Percentiles rank a stretch among this genome's conserved stretches.
These are phyloP conservation scores for Cornus florida DNA, from an alignment of 148 eudicot genomes.

Conservation along the genomic window DNA sequence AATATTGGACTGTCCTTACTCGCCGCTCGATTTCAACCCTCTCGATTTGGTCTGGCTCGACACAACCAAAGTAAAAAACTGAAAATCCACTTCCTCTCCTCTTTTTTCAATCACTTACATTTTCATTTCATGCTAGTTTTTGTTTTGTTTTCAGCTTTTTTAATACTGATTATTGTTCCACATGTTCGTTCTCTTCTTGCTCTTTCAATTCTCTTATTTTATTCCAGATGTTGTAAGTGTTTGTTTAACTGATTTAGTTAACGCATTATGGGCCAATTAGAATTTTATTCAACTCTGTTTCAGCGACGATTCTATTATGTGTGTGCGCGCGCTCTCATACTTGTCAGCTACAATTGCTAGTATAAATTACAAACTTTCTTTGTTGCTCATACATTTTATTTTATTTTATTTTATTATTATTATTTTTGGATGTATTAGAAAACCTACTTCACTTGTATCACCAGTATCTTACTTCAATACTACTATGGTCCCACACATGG, in stretches of 20 bases:
- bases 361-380: background rate
- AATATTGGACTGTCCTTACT: constrained; percentile 87
- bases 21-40: constrained; percentile 96
- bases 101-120: background rate
- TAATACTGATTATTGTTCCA: background rate
- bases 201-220: background rate
- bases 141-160: background rate
- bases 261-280: background rate
- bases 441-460: background rate
- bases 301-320: background rate
- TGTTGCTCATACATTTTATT: background rate
- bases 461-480: too few relatives aligned
- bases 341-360: background rate
- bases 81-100: background rate
- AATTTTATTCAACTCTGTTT: too few relatives aligned
- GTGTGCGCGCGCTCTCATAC: background rate
- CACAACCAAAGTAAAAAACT: constrained; percentile 60
- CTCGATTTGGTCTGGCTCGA: constrained; percentile 99
- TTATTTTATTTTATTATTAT: too few relatives aligned
- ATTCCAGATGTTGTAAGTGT: background rate
- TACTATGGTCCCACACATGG: too few relatives aligned
- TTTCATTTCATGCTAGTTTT: background rate
- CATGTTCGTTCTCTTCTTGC: background rate
- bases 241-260: background rate
- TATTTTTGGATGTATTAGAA: background rate